Evolutionary conservation across 306 rosid genomes (phyloP).

Genomic region (Begonia loranthoides): DNA sequence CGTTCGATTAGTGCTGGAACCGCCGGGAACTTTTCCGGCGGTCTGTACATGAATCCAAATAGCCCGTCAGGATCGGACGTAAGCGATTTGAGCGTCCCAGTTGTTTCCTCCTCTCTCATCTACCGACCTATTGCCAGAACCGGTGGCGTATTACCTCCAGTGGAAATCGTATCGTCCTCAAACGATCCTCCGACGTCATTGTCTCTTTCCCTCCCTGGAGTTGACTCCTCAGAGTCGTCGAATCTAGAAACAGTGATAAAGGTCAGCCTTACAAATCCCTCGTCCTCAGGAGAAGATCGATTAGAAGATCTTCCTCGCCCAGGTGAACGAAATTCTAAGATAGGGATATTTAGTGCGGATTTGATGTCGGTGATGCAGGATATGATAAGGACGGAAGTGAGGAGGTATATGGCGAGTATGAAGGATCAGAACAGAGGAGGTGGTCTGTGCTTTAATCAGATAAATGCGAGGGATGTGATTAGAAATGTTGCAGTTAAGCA

Average conservation of each 20-base stretch:
- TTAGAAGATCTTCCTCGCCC: neutral
- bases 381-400: slow-evolving; percentile 82
- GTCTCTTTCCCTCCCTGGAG: slow-evolving; percentile 72
- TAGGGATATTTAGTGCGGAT: slow-evolving; percentile 35
- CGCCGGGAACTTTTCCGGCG: slow-evolving; percentile 43
- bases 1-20: slow-evolving; percentile 67
- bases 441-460: slow-evolving; percentile 31
- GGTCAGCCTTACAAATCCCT: neutral
- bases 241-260: slow-evolving; percentile 14
- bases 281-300: neutral
- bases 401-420: slow-evolving; percentile 64
- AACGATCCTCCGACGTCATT: slow-evolving; percentile 70
- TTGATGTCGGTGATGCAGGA: slow-evolving; percentile 75
- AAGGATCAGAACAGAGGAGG: slow-evolving; percentile 22
- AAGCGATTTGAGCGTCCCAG: slow-evolving; percentile 59
- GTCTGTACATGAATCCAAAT: slow-evolving; percentile 44
- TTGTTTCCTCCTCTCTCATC: slow-evolving; percentile 33
- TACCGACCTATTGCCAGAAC: slow-evolving; percentile 55
- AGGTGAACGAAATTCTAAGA: slow-evolving; percentile 2
- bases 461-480: slow-evolving; percentile 21
- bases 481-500: slow-evolving; percentile 44
- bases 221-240: slow-evolving; percentile 38
- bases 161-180: slow-evolving; percentile 54
- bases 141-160: slow-evolving; percentile 42
- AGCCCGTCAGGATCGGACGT: slow-evolving; percentile 78